Conservation (phyloP, 2,329 filamentous ascomycete species). For the Neopestalotiopsis clavispora region DNA sequence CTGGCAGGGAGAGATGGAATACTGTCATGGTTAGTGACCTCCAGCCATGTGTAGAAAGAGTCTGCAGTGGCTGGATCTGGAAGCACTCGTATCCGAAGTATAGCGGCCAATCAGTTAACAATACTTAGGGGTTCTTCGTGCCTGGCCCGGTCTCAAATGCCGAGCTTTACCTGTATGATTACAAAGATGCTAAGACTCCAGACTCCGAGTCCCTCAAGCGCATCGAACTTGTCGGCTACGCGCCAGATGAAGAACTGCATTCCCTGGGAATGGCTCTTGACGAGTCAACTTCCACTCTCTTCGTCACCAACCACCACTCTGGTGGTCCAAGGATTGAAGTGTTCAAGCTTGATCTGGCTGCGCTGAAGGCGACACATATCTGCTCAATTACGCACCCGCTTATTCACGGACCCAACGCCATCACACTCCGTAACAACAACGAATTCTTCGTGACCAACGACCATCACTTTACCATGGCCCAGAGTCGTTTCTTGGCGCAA, state of each 20-base stretch:
- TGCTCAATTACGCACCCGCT: conserved; percentile 43
- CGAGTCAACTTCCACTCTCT: conserved; percentile 38
- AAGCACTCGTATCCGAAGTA: not conserved
- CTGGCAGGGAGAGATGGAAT: conserved; percentile 45
- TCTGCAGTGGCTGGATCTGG: not conserved
- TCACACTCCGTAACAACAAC: conserved; percentile 37
- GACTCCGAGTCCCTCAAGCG: conserved; percentile 29
- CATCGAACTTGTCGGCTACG: conserved; percentile 31
- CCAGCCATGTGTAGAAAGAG: not conserved
- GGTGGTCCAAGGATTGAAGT: conserved; percentile 42
- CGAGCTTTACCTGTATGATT: conserved; percentile 43
- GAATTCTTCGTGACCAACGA: conserved; percentile 49
- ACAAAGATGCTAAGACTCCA: conserved; percentile 28
- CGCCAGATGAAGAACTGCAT: conserved; percentile 39
- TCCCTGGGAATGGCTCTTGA: conserved; percentile 46
- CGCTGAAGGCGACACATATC: conserved; percentile 39
- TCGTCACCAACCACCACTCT: conserved; percentile 42
- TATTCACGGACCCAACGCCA: conserved; percentile 44
- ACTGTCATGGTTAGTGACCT: conserved; percentile 42
- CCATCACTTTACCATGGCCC: conserved; percentile 37
- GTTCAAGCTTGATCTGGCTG: conserved; percentile 41
- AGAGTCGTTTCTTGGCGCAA: conserved; percentile 30
- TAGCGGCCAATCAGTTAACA: not conserved
- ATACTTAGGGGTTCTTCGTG: conserved; percentile 31
- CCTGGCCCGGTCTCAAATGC: conserved; percentile 32